A percentile compares a stretch with the other conserved stretches of the same genome.
Conservation (phyloP, 129 eudicot species). For the Solidago caesia region DNA sequence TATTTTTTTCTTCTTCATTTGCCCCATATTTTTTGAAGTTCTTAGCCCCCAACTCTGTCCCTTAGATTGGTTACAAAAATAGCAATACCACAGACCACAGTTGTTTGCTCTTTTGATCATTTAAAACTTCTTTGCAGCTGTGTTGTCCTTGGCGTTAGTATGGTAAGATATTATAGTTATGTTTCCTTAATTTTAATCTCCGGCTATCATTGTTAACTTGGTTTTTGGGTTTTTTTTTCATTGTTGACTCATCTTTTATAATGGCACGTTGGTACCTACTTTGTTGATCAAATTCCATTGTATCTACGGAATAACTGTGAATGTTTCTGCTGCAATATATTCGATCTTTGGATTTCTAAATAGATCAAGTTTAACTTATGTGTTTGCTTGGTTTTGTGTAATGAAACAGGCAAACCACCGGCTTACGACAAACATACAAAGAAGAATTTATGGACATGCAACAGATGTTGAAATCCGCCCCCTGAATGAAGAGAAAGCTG, state of each 20-base stretch:
- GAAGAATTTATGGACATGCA: constrained; percentile 92
- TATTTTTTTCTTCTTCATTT: neutral
- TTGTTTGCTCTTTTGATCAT: neutral
- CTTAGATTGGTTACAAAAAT: constrained; percentile 13
- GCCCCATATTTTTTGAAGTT: neutral
- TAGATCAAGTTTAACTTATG: constrained; percentile 1
- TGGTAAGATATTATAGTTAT: neutral
- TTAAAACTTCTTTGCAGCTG: neutral
- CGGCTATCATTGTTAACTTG: too few relatives aligned
- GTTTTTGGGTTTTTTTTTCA: too few relatives aligned
- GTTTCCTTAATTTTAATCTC: neutral
- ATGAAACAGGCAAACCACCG: constrained; percentile 75
- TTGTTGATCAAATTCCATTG: too few relatives aligned
- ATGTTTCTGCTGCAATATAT: constrained; percentile 2
- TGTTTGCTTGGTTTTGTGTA: constrained; percentile 13
- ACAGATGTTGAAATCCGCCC: constrained; percentile 95
- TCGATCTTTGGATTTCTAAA: neutral
- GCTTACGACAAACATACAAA: constrained; percentile 77
- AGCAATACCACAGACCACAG: too few relatives aligned
- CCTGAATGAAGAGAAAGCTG: constrained; percentile 95
- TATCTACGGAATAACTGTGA: neutral
- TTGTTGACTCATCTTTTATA: too few relatives aligned
- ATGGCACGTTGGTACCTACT: too few relatives aligned
- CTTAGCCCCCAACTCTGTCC: neutral
- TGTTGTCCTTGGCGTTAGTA: neutral